Conservation (phyloP, 176 grass and related monocot genomes). For the Oryza glaberrima region DNA sequence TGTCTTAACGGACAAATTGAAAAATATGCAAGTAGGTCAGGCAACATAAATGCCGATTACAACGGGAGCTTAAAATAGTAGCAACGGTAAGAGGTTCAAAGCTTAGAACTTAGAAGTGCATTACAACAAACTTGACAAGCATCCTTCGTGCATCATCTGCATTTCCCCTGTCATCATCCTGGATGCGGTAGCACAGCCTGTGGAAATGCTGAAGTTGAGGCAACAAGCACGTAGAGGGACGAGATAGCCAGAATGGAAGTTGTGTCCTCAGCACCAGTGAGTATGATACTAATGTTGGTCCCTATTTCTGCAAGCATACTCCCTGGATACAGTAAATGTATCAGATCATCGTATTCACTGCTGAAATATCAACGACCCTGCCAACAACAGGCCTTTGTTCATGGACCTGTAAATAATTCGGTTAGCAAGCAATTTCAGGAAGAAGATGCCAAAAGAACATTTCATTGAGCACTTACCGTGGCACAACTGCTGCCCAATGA, state of each 20-base stretch:
- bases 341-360: slow-evolving; percentile 57
- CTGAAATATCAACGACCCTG: slow-evolving; percentile 56
- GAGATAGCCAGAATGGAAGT: not conserved
- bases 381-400: slow-evolving; percentile 50
- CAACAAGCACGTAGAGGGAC: not conserved
- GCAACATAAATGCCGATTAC: slow-evolving; percentile 7
- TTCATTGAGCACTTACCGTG: slow-evolving; percentile 48
- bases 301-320: slow-evolving; percentile 28
- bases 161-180: slow-evolving; percentile 1
- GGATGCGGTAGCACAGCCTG: slow-evolving; percentile 27
- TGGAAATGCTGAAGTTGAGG: slow-evolving; percentile 12
- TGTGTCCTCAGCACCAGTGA: not conserved
- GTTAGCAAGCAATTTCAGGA: slow-evolving; percentile 27
- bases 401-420: slow-evolving; percentile 44
- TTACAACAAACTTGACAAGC: slow-evolving; percentile 25
- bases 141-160: slow-evolving; percentile 15
- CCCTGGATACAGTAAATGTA: slow-evolving; percentile 9
- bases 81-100: slow-evolving; percentile 25
- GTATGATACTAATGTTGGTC: slow-evolving; percentile 6
- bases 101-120: slow-evolving; percentile 1
- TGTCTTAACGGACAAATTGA: slow-evolving; percentile 22
- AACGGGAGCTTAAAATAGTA: slow-evolving; percentile 29
- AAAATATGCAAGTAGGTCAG: not conserved
- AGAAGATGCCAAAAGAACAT: slow-evolving; percentile 22
- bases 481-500: slow-evolving; percentile 45